A percentile compares a stretch with the other conserved stretches of the same genome.
Evolutionary conservation across 2,329 filamentous ascomycete genomes (phyloP).

Genomic region (Hypomyces rosellus): DNA sequence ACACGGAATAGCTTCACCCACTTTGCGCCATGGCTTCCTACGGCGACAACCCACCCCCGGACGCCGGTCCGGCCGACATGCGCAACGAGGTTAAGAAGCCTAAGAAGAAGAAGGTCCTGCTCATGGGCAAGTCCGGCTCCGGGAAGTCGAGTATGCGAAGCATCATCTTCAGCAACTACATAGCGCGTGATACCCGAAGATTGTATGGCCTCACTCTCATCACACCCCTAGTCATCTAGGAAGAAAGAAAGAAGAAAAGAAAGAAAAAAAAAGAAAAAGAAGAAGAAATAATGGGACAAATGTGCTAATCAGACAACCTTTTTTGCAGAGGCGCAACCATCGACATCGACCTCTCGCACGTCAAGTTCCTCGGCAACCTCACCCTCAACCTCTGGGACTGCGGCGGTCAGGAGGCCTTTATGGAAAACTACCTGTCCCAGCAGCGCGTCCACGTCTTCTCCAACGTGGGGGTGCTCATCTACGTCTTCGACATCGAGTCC

Average conservation of each 20-base stretch:
- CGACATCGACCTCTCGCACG: slow-evolving; percentile 95
- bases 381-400: slow-evolving; percentile 99
- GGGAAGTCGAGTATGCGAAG: slow-evolving; percentile 98
- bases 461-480: slow-evolving; percentile 94
- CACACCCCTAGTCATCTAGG: too few species aligned
- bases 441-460: slow-evolving; percentile 95
- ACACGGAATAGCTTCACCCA: too few species aligned
- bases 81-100: slow-evolving; percentile 55
- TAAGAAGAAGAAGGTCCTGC: slow-evolving; percentile 80
- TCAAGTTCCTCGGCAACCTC: slow-evolving; percentile 96
- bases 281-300: too few species aligned
- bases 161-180: slow-evolving; percentile 99
- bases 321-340: slow-evolving; percentile 73
- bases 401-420: slow-evolving; percentile 96
- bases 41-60: slow-evolving; percentile 25
- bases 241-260: neutral
- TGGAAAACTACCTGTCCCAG: slow-evolving; percentile 95
- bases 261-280: neutral
- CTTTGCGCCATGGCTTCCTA: slow-evolving; percentile 27
- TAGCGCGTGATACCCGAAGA: slow-evolving; percentile 88
- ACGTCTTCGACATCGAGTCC: slow-evolving; percentile 98
- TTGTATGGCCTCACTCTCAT: slow-evolving; percentile 43
- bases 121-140: slow-evolving; percentile 94
- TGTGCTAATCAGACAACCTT: too few species aligned
- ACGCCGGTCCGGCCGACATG: slow-evolving; percentile 28